Percentiles rank a stretch among this genome's conserved stretches.
These are phyloP conservation scores for Torrubiella hemipterigena DNA, from an alignment of 2,329 filamentous ascomycete species.

Conservation along the genomic window DNA sequence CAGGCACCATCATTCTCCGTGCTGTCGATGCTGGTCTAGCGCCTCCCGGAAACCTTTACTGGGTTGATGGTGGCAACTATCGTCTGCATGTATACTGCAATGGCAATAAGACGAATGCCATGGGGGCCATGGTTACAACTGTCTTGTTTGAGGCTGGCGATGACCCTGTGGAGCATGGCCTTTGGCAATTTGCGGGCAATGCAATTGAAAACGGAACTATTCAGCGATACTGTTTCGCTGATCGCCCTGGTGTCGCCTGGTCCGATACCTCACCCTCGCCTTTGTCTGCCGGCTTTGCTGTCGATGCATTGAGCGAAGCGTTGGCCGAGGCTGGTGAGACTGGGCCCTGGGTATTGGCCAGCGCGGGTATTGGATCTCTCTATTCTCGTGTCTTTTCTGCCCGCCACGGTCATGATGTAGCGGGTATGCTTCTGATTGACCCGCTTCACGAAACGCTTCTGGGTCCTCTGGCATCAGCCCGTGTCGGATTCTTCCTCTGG, in stretches of 20 bases:
- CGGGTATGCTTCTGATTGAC: constrained; percentile 76
- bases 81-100: constrained; percentile 72
- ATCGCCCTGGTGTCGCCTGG: constrained; percentile 81
- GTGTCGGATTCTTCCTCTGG: constrained; percentile 78
- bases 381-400: constrained; percentile 87
- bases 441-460: constrained; percentile 82
- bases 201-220: constrained; percentile 73
- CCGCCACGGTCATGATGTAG: constrained; percentile 62
- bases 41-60: constrained; percentile 63
- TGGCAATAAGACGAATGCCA: constrained; percentile 52
- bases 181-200: constrained; percentile 70
- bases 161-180: constrained; percentile 61
- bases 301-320: constrained; percentile 78
- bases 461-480: constrained; percentile 49
- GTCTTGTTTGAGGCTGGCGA: constrained; percentile 80
- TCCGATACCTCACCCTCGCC: constrained; percentile 88
- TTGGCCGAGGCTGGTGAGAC: constrained; percentile 68
- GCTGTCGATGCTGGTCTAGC: constrained; percentile 65
- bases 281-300: constrained; percentile 84
- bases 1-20: constrained; percentile 67
- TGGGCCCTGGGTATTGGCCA: constrained; percentile 81
- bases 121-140: constrained; percentile 53
- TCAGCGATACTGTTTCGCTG: constrained; percentile 84
- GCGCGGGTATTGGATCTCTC: constrained; percentile 75
- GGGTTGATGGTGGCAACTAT: constrained; percentile 77